Percentiles rank a stretch among this genome's conserved stretches.
Conservation (phyloP, 371 early-diverging fungal species). For the Mucor indicus region DNA sequence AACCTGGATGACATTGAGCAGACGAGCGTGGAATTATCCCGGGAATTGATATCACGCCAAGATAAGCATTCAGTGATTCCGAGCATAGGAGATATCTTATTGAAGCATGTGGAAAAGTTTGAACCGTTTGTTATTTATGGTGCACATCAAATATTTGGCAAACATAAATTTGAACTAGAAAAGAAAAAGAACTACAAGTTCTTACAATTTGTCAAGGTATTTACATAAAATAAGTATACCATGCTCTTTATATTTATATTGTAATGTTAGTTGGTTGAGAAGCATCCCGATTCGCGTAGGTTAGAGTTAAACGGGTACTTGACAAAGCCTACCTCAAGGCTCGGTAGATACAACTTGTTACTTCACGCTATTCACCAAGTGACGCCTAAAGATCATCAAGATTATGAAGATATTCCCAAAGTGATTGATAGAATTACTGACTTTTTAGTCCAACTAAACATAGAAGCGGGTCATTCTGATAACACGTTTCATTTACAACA, state of each 20-base stretch:
- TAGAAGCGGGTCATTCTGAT: slow-evolving; percentile 83
- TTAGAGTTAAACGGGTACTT: slow-evolving; percentile 79
- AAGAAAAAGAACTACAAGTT: slow-evolving; percentile 65
- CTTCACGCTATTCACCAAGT: slow-evolving; percentile 77
- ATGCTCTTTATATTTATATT: neutral
- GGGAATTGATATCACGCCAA: slow-evolving; percentile 70
- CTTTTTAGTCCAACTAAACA: slow-evolving; percentile 71
- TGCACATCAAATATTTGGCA: slow-evolving; percentile 82
- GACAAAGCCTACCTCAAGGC: slow-evolving; percentile 78
- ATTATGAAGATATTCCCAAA: slow-evolving; percentile 58
- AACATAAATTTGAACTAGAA: slow-evolving; percentile 78
- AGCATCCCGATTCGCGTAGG: slow-evolving; percentile 76
- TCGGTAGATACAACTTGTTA: slow-evolving; percentile 87
- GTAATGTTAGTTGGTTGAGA: slow-evolving; percentile 57
- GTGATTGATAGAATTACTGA: slow-evolving; percentile 67
- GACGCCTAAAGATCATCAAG: slow-evolving; percentile 77
- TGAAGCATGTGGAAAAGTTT: slow-evolving; percentile 67
- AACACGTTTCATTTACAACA: slow-evolving; percentile 69
- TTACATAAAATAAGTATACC: neutral
- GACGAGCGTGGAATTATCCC: slow-evolving; percentile 68
- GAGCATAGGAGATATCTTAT: slow-evolving; percentile 82
- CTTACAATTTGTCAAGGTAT: slow-evolving; percentile 71
- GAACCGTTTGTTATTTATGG: slow-evolving; percentile 87
- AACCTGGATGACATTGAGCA: slow-evolving; percentile 75
- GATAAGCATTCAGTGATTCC: slow-evolving; percentile 69